These are phyloP conservation scores for Pluteus cervinus DNA, from an alignment of 768 basidiomycete species.

Conservation along the genomic window DNA sequence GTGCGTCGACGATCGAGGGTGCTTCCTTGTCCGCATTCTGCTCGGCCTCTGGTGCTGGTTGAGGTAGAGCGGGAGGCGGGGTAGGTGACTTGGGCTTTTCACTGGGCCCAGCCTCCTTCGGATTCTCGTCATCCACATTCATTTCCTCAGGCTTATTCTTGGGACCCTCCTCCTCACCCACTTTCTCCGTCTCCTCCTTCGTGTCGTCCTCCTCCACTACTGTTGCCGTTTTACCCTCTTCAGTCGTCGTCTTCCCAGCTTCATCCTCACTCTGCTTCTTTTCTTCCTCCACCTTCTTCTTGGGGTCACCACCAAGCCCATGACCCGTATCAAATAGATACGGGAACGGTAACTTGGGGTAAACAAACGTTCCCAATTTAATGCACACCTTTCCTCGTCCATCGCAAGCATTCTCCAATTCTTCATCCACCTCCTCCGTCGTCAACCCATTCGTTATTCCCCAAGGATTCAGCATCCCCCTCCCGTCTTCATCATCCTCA, in stretches of 20 bases:
- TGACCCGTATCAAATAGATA: conserved; percentile 38
- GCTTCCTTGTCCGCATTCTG: conserved; percentile 11
- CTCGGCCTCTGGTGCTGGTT: too few species aligned
- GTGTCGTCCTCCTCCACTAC: conserved; percentile 13
- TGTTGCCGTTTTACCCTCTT: conserved; percentile 11
- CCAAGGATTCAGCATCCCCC: conserved; percentile 12
- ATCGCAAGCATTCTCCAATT: conserved; percentile 17
- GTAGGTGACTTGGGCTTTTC: conserved; percentile 2
- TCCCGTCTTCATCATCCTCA: conserved; percentile 6
- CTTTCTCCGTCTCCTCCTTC: conserved; percentile 14
- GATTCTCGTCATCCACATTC: conserved; percentile 1
- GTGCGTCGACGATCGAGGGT: conserved; percentile 8
- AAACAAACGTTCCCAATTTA: conserved; percentile 53
- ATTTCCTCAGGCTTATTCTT: conserved; percentile 6
- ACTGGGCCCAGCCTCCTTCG: neutral
- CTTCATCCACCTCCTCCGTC: conserved; percentile 16
- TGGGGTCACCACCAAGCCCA: conserved; percentile 14
- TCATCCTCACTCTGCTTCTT: conserved; percentile 8
- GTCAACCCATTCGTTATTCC: conserved; percentile 10
- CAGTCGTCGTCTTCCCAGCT: conserved; percentile 11
- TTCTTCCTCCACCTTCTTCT: conserved; percentile 11
- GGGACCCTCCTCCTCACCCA: conserved; percentile 11
- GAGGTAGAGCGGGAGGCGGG: too few species aligned
- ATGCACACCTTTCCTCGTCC: conserved; percentile 24
- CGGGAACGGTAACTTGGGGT: conserved; percentile 53